Evolutionary conservation across 306 rosid species (phyloP).

Genomic region (Quercus suber): DNA sequence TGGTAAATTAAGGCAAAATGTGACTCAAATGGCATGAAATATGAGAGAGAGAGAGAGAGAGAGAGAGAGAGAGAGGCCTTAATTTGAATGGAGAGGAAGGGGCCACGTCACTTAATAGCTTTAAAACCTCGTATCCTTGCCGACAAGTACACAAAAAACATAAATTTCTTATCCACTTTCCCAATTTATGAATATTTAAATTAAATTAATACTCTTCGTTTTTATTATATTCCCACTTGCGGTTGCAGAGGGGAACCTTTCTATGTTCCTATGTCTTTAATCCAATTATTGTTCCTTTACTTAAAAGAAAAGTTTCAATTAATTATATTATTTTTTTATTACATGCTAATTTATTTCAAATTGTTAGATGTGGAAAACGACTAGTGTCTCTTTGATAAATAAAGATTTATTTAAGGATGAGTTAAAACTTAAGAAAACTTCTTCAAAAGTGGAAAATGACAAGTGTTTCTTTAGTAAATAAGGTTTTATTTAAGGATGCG

Average conservation of each 20-base stretch:
- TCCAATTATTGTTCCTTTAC: slow-evolving; percentile 6
- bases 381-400: too few relatives aligned
- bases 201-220: neutral
- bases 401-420: too few relatives aligned
- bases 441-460: too few relatives aligned
- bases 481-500: too few relatives aligned
- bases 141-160: slow-evolving; percentile 26
- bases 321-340: neutral
- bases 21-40: neutral
- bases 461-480: too few relatives aligned
- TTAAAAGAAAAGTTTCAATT: neutral
- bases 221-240: slow-evolving; percentile 20
- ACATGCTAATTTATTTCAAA: too few relatives aligned
- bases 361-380: too few relatives aligned
- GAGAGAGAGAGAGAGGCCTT: neutral
- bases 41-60: too few relatives aligned
- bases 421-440: too few relatives aligned
- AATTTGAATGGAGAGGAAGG: slow-evolving; percentile 25
- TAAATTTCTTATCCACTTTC: slow-evolving; percentile 13
- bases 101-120: slow-evolving; percentile 26
- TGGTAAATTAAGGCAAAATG: neutral
- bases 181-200: neutral
- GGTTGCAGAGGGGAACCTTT: neutral
- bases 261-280: neutral
- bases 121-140: slow-evolving; percentile 41